phyloP scores from a whole-genome alignment of 1,139 yeast species.

The Wickerhamomyces sp. region DNA sequence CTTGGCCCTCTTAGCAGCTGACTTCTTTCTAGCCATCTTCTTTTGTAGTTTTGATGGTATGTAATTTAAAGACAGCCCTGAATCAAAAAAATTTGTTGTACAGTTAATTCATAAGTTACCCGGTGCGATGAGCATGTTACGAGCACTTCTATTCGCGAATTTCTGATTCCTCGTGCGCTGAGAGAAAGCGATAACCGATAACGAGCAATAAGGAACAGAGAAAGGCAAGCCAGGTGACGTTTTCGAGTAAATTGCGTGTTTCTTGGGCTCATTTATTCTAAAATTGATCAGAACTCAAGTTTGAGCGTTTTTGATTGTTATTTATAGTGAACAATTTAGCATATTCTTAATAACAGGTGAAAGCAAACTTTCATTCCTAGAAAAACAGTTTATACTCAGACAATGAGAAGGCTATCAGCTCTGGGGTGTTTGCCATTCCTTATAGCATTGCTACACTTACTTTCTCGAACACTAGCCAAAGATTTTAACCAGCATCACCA shows the following conservation, averaged over 20 bases:
- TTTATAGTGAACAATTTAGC: no score
- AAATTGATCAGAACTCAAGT: no score
- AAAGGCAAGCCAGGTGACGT: neutral
- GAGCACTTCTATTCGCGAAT: neutral
- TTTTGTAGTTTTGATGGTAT: neutral
- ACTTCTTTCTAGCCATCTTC: slow-evolving; percentile 84
- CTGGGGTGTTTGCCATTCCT: no score
- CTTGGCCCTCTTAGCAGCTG: slow-evolving; percentile 74
- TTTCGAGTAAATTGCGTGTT: no score
- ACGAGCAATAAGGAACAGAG: neutral
- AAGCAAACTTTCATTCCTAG: no score
- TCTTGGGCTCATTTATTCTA: no score
- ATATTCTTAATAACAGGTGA: no score
- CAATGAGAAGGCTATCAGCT: no score
- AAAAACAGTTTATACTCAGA: no score
- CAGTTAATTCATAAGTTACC: neutral
- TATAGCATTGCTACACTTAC: no score
- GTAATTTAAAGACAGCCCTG: neutral
- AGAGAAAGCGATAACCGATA: neutral
- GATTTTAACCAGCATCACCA: slow-evolving; percentile 4
- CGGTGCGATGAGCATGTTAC: slow-evolving; percentile 1
- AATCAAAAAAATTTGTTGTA: neutral
- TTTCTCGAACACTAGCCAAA: neutral
- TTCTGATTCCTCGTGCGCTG: neutral
- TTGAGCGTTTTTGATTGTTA: no score